Evolutionary conservation across 2,329 filamentous ascomycete species (phyloP), one percentile per base, ranked within the genome.

Genomic region (Diaporthe velutina): DNA sequence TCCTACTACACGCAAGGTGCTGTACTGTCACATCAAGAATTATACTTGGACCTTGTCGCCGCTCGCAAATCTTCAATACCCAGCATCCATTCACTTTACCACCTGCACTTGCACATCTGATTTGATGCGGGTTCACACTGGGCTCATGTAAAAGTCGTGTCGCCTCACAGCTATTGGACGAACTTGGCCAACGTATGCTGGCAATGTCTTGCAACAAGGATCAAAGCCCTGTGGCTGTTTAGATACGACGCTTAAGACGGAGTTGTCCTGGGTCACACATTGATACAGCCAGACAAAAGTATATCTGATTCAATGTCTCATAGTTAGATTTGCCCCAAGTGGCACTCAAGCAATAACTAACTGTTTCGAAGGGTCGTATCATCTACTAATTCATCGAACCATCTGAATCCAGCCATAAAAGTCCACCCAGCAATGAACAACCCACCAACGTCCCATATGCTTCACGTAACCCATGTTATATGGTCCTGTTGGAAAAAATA

Each of bases 401-500:
- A 4, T 19, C 22, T 38, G 12, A 28, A 38, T 9, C 2, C 25
- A 2, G 30, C 33, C 3, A 52, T 7, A 38, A 17, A 8, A 2
- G 22, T 38, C 13, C 13, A 15, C 9, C 4, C 25, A 15, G 4
- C 10, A 22, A 30, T 10, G 10, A 45, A 30, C 1, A 28, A 25
- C 17, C 8, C 28, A 28, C 1, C 0, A 22, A 30, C 10, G 4
- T 40, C 25, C 5, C 17, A 22, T 6, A 38, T 38, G 25, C 22
- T 12, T 17, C 13, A 38, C 22, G 22, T 4, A n/a, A 33, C 15
- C 33, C n/a, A 13, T 3, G 12, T 25, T 64, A 72, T 10, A 40
- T 13, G 19, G 35, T 25, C 25, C 58, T 64, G n/a, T 28, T 71
- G 5, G 74, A 75, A 60, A 80, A 81, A 57, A 81, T 61, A 19